A percentile compares a stretch with the other conserved stretches of the same genome.
Conservation (phyloP, 2,329 filamentous ascomycete species). For the Xylaria sp. region DNA sequence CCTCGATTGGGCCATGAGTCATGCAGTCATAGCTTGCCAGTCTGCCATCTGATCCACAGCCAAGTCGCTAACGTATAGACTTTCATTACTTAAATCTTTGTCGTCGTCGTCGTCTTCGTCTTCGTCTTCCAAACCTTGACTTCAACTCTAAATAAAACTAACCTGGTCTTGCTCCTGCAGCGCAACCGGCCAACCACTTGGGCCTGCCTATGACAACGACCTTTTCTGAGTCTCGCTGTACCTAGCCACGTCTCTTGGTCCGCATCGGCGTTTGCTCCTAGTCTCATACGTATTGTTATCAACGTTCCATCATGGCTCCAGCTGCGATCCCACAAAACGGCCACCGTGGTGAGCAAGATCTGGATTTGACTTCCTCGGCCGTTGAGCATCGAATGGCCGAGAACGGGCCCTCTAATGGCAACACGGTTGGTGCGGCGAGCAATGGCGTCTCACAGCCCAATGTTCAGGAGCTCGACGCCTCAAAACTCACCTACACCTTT, state of each 20-base stretch:
- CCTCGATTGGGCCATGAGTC: conserved; percentile 39
- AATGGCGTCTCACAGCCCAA: conserved; percentile 57
- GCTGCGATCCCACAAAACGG: conserved; percentile 56
- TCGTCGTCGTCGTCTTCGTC: not conserved
- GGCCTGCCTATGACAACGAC: not conserved
- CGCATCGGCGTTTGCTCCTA: not conserved
- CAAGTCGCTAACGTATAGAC: conserved; percentile 33
- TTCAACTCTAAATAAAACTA: not conserved
- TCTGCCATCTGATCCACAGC: conserved; percentile 35
- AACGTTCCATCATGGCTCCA: conserved; percentile 58
- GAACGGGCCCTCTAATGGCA: conserved; percentile 47
- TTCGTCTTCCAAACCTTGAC: conserved; percentile 14
- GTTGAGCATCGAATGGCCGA: conserved; percentile 61
- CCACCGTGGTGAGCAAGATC: conserved; percentile 56
- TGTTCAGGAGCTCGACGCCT: conserved; percentile 69
- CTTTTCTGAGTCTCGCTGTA: not conserved
- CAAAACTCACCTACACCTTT: conserved; percentile 66
- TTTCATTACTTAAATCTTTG: conserved; percentile 24
- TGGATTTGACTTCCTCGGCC: conserved; percentile 64
- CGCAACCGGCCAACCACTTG: not conserved
- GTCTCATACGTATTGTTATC: not conserved
- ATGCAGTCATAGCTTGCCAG: conserved; percentile 25
- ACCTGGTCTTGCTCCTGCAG: not conserved
- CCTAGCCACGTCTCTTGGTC: not conserved
- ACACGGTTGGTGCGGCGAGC: conserved; percentile 44